These are phyloP conservation scores for Microbotryum intermedium DNA, from an alignment of 1,284 basidiomycete species.

Conservation along the genomic window DNA sequence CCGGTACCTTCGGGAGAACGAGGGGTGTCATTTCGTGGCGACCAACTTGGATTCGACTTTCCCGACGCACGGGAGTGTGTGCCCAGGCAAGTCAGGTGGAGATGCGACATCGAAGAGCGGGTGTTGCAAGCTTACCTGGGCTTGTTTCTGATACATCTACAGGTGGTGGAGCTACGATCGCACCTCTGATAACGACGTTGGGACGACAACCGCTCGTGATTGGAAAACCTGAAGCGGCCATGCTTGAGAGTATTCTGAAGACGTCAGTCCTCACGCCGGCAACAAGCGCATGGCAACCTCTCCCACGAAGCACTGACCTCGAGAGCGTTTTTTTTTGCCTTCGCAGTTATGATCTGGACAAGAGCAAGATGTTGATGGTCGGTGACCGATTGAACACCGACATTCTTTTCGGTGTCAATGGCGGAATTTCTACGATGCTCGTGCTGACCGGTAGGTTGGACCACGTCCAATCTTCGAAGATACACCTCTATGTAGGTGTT, in stretches of 20 bases:
- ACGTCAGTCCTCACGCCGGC: constrained; percentile 51
- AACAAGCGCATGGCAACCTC: background rate
- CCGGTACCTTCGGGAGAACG: constrained; percentile 64
- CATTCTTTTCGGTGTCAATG: constrained; percentile 67
- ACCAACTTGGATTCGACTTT: constrained; percentile 91
- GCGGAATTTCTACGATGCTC: constrained; percentile 75
- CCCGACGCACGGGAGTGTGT: constrained; percentile 26
- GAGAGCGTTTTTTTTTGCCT: background rate
- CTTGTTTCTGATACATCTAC: background rate
- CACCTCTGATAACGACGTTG: constrained; percentile 67
- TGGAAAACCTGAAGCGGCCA: constrained; percentile 85
- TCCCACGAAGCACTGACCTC: background rate
- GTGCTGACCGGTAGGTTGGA: constrained; percentile 70
- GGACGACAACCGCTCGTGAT: constrained; percentile 52
- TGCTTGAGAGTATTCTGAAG: constrained; percentile 94
- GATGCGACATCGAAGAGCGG: too few species aligned
- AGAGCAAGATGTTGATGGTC: constrained; percentile 80
- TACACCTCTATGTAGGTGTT: too few species aligned
- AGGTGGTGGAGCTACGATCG: constrained; percentile 66
- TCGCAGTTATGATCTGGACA: constrained; percentile 75
- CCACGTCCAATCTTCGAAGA: too few species aligned
- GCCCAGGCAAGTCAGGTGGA: constrained; percentile 11
- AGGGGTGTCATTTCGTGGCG: constrained; percentile 71
- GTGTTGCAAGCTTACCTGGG: background rate
- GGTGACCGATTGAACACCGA: constrained; percentile 95